These are phyloP conservation scores for Candida xiaguanensis DNA, from an alignment of 805 yeast species.

Conservation along the genomic window DNA sequence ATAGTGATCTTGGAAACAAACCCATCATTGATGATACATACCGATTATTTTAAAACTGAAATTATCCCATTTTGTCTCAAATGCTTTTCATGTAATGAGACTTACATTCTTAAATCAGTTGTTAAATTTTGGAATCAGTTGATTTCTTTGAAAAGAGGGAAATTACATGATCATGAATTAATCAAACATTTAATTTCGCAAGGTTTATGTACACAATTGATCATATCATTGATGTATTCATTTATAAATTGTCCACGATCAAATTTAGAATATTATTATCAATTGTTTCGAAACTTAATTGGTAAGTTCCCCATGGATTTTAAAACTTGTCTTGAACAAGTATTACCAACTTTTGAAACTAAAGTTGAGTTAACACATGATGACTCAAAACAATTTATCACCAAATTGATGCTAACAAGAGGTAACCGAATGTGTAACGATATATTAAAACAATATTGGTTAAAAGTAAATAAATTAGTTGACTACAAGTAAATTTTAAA, in stretches of 20 bases:
- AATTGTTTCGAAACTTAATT: conserved; percentile 44
- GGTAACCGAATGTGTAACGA: conserved; percentile 62
- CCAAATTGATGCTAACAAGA: conserved; percentile 57
- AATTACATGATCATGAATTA: conserved; percentile 35
- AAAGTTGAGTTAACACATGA: conserved; percentile 19
- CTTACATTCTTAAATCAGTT: conserved; percentile 50
- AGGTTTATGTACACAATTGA: conserved; percentile 12
- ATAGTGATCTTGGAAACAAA: conserved; percentile 44
- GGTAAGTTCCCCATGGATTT: conserved; percentile 47
- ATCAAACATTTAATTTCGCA: conserved; percentile 14
- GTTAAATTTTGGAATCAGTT: conserved; percentile 54
- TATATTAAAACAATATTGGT: conserved; percentile 62
- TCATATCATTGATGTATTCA: conserved; percentile 23
- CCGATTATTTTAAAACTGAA: conserved; percentile 18
- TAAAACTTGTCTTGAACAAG: conserved; percentile 41
- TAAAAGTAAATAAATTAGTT: conserved; percentile 52
- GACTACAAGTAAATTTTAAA: conserved; percentile 25
- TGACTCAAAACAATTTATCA: conserved; percentile 41
- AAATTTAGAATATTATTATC: conserved; percentile 54
- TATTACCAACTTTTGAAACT: conserved; percentile 10
- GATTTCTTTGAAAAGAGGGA: conserved; percentile 44
- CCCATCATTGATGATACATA: conserved; percentile 46
- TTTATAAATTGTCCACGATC: conserved; percentile 53
- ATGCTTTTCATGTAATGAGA: conserved; percentile 46
- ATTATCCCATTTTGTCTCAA: conserved; percentile 29